A percentile compares a stretch with the other conserved stretches of the same genome.
Evolutionary conservation across 2,329 filamentous ascomycete genomes (phyloP).

Genomic region (Arthroderma sp.): DNA sequence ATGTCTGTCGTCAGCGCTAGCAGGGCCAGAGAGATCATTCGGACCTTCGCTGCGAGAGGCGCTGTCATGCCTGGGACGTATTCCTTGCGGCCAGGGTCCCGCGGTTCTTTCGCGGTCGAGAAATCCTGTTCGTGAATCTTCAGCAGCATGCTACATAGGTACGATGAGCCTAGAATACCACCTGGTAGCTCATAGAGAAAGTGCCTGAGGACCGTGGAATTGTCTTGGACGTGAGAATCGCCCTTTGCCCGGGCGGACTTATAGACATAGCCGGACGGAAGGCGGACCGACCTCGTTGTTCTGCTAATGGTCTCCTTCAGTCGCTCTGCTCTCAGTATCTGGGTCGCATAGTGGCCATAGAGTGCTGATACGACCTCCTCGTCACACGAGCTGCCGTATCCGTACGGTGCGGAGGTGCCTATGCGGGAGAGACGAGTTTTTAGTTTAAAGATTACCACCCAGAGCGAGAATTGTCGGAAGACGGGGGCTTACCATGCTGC

Average conservation of each 20-base stretch:
- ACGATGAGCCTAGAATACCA: slow-evolving; percentile 29
- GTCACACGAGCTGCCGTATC: slow-evolving; percentile 29
- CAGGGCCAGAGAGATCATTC: slow-evolving; percentile 29
- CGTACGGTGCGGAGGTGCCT: slow-evolving; percentile 22
- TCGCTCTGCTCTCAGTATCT: slow-evolving; percentile 28
- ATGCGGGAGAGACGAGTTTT: not conserved
- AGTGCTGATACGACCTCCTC: slow-evolving; percentile 24
- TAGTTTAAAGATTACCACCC: not conserved
- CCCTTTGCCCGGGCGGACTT: slow-evolving; percentile 10
- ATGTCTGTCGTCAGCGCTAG: slow-evolving; percentile 27
- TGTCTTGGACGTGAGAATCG: slow-evolving; percentile 21
- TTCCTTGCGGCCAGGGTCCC: slow-evolving; percentile 15
- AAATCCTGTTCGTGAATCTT: slow-evolving; percentile 21
- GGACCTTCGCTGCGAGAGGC: slow-evolving; percentile 18
- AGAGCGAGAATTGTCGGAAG: not conserved
- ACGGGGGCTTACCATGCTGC: slow-evolving; percentile 23
- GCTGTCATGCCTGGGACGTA: slow-evolving; percentile 17
- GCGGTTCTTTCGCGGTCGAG: slow-evolving; percentile 11
- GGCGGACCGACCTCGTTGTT: slow-evolving; percentile 24
- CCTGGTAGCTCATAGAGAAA: slow-evolving; percentile 28
- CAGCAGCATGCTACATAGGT: slow-evolving; percentile 24
- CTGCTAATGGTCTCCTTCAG: slow-evolving; percentile 24
- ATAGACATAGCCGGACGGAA: slow-evolving; percentile 17
- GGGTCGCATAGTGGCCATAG: slow-evolving; percentile 31
- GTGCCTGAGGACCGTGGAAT: slow-evolving; percentile 27